These are phyloP conservation scores for Prunus kanzakura DNA, from an alignment of 306 rosid genomes.

Conservation along the genomic window DNA sequence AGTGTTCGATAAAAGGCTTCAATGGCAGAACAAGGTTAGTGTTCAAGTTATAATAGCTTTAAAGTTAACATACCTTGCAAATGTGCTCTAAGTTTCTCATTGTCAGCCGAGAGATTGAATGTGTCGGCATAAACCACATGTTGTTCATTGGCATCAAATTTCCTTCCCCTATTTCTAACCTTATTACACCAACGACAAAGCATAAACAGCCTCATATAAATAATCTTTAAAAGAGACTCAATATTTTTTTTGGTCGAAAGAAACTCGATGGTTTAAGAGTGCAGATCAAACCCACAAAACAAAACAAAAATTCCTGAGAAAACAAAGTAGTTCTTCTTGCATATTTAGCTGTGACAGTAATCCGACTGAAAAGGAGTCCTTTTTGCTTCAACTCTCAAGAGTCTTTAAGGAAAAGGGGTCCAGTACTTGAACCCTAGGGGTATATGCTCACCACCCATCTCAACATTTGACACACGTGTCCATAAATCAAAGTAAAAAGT, in stretches of 20 bases:
- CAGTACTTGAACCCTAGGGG: no score
- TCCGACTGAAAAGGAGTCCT: conserved; percentile 59
- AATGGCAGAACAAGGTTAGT: no score
- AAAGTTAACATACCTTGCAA: conserved; percentile 39
- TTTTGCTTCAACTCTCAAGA: no score
- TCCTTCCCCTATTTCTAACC: conserved; percentile 34
- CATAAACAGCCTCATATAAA: conserved; percentile 1
- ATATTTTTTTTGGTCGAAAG: background rate
- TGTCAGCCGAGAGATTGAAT: conserved; percentile 48
- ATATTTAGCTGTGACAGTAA: conserved; percentile 66
- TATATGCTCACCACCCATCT: no score
- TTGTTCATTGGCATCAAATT: conserved; percentile 42
- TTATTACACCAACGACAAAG: conserved; percentile 58
- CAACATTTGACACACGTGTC: no score
- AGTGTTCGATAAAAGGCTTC: no score
- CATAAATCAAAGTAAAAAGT: no score
- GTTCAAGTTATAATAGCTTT: no score
- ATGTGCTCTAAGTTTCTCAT: conserved; percentile 59
- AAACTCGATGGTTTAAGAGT: no score
- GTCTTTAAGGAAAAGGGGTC: no score
- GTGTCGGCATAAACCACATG: conserved; percentile 54
- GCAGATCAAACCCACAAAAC: conserved; percentile 1
- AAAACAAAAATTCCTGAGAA: background rate
- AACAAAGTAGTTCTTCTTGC: conserved; percentile 14
- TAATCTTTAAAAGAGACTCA: background rate